Evolutionary conservation across 768 basidiomycete species (phyloP).

Genomic region (Mycena albidolilacea): DNA sequence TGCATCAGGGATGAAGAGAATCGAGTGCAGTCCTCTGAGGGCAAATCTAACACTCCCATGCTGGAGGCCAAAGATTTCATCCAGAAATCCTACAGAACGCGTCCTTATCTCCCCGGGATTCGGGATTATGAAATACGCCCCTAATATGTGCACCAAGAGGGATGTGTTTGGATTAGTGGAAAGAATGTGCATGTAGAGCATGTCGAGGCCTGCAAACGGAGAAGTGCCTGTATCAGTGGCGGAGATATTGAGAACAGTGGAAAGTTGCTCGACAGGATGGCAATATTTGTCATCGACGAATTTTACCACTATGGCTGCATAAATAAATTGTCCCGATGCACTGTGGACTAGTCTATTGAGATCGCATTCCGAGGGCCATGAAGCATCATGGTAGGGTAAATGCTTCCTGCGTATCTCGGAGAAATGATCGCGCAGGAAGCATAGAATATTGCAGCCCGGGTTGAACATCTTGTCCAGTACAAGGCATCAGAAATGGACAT

Average conservation of each 20-base stretch:
- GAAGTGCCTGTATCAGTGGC: neutral
- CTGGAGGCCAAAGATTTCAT: neutral
- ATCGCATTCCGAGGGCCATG: constrained; percentile 29
- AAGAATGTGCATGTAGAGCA: neutral
- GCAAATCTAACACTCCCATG: neutral
- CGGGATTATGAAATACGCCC: neutral
- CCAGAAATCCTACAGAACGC: neutral
- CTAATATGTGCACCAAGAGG: neutral
- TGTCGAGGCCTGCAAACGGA: neutral
- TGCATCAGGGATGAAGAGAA: neutral
- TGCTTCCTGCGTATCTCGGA: neutral
- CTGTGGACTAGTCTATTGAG: constrained; percentile 30
- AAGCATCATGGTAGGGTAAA: too few species aligned
- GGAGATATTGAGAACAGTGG: neutral
- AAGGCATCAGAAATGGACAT: neutral
- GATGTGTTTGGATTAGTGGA: neutral
- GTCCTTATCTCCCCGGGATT: too few species aligned
- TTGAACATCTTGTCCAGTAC: neutral
- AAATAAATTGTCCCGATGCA: constrained; percentile 36
- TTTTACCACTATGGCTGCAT: constrained; percentile 45
- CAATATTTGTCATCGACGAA: constrained; percentile 41
- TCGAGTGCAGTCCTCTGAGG: neutral
- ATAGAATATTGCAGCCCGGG: neutral
- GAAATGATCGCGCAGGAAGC: neutral
- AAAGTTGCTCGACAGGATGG: constrained; percentile 20